Base-by-base conservation (phyloP, 1,139 yeast genomes). In the Torulaspora globosa region DNA sequence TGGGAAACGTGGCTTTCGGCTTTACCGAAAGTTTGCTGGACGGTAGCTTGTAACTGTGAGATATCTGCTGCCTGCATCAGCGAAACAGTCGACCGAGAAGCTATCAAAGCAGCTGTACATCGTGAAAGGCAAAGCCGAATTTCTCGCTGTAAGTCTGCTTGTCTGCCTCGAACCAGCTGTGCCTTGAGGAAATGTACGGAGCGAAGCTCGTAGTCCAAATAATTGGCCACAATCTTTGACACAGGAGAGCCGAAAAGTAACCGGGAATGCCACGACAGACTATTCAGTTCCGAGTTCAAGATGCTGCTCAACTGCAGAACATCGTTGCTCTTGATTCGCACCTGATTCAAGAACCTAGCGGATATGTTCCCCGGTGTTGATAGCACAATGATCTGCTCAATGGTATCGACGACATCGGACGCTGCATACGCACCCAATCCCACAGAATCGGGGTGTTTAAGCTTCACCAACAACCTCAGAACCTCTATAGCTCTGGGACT, bases 341-440 rank as follows among this genome's bases (percentile, higher is more conserved):
- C 30, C 8, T 19, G 28, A 15, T 33, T 24, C 11, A 43, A 29
- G 16, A 38, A 35, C 15, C 11, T 23, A 14, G 27, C 16, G 16
- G 39, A 29, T 24, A 12, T 18, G 6, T 15, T 19, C 11, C 24
- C 19, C 27, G 12, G 29, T 24, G 26, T n/a, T 12, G 35, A 12
- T 19, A 39, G 12, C 23, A 47, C 41, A 5, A 40, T 35, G 24
- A 47, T 39, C 15, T 44, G 36, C 32, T 47, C 50, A 16, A 41
- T 32, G 1, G 42, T 11, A 10, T 39, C 46, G 7, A 47, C 37
- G 6, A 47, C 38, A 15, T 32, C 29, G 6, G 23, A 23, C 11
- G 41, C 39, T 8, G 34, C 15, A 21, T 32, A 9, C 11, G 24
- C 19, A 15, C 24, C 32, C 10, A 16, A 15, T 41, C 27, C 39